Percentiles rank a stretch among this genome's conserved stretches.
These are phyloP conservation scores for Fusarium cicatricum DNA, from an alignment of 2,329 filamentous ascomycete species.

Conservation along the genomic window DNA sequence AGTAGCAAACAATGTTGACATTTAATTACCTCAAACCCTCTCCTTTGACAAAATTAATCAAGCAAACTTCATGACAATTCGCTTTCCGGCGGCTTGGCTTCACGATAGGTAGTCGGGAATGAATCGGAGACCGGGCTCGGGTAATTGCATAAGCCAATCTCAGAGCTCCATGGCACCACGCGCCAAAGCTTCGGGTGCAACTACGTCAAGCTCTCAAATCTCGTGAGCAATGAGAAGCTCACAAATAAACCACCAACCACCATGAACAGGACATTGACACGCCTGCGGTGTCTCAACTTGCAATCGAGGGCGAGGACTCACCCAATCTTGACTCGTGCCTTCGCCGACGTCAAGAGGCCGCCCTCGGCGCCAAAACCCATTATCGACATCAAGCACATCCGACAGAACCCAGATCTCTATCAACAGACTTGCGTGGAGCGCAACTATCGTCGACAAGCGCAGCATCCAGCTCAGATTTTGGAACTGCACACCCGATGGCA, in stretches of 20 bases:
- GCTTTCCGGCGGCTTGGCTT: constrained; percentile 27
- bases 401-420: constrained; percentile 82
- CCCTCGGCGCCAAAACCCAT: constrained; percentile 79
- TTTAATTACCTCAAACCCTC: constrained; percentile 5
- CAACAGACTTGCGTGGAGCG: constrained; percentile 83
- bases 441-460: constrained; percentile 73
- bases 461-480: constrained; percentile 64
- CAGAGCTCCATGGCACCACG: constrained; percentile 22
- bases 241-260: constrained; percentile 28
- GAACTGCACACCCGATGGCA: constrained; percentile 66
- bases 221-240: constrained; percentile 35
- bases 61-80: constrained; percentile 11
- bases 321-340: constrained; percentile 27
- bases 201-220: constrained; percentile 30
- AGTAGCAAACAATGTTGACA: background rate
- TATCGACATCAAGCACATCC: constrained; percentile 89
- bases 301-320: constrained; percentile 19
- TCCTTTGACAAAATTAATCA: background rate
- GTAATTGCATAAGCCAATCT: constrained; percentile 44
- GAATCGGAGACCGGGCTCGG: constrained; percentile 35
- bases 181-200: constrained; percentile 24
- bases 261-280: constrained; percentile 45
- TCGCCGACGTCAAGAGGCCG: constrained; percentile 57
- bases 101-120: constrained; percentile 8
- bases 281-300: constrained; percentile 39